A percentile compares a stretch with the other conserved stretches of the same genome.
Conservation (phyloP, 1,284 basidiomycete genomes). For the Heliocybe sulcata region DNA sequence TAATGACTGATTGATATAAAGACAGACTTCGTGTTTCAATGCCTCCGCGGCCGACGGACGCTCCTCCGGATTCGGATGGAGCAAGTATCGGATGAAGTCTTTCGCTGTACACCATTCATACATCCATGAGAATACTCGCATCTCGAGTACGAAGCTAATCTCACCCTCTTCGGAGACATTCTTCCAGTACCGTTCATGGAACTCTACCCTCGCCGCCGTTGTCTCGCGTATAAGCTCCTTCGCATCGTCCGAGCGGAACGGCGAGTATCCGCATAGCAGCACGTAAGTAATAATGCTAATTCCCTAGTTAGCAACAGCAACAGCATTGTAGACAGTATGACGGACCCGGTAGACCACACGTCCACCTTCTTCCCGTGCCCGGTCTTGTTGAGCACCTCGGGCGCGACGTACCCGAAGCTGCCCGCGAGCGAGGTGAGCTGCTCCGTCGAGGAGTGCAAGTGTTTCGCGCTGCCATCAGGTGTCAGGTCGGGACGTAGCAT, state of each 20-base stretch:
- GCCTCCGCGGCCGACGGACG: conserved; percentile 77
- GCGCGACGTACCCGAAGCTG: conserved; percentile 91
- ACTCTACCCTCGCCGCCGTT: conserved; percentile 76
- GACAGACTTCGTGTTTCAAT: conserved; percentile 38
- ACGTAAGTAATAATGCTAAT: conserved; percentile 89
- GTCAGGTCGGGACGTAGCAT: neutral
- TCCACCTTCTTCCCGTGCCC: conserved; percentile 93
- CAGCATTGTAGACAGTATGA: conserved; percentile 9
- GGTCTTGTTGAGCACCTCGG: conserved; percentile 79
- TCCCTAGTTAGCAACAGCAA: too few species aligned
- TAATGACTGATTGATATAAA: neutral
- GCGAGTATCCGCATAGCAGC: conserved; percentile 87
- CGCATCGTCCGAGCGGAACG: conserved; percentile 84
- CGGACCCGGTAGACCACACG: conserved; percentile 87
- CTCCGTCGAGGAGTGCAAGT: conserved; percentile 73
- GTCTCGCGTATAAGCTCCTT: conserved; percentile 79
- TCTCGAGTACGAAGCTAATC: too few species aligned
- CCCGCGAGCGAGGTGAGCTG: conserved; percentile 81
- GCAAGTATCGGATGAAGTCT: conserved; percentile 71
- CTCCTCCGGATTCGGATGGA: conserved; percentile 67
- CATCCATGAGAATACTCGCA: too few species aligned
- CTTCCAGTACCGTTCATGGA: conserved; percentile 92
- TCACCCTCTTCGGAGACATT: conserved; percentile 74
- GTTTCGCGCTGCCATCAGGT: conserved; percentile 65
- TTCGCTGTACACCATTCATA: conserved; percentile 49